Conservation (phyloP, 2,329 filamentous ascomycete genomes). For the Hypoxylon sp. region DNA sequence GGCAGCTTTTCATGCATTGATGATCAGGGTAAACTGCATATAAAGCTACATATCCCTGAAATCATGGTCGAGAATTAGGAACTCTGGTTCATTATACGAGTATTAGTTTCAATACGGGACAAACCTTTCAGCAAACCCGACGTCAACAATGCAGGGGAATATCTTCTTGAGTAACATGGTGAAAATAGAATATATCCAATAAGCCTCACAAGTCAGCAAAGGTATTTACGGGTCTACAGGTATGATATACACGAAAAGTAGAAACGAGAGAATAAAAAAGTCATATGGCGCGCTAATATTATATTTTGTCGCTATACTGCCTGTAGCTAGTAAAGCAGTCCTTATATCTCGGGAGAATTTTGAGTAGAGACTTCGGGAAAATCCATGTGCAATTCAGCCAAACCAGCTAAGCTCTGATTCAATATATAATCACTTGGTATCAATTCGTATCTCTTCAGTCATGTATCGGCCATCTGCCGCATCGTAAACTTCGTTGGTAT, state of each 20-base stretch:
- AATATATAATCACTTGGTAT: conserved; percentile 24
- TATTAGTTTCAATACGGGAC: not conserved
- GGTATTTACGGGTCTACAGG: not conserved
- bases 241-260: not conserved
- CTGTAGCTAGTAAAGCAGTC: conserved; percentile 15
- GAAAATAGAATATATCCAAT: not conserved
- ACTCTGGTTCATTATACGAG: not conserved
- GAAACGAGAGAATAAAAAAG: not conserved
- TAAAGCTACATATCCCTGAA: not conserved
- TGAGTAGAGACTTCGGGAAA: conserved; percentile 19
- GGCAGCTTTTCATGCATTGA: not conserved
- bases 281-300: not conserved
- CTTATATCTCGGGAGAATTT: conserved; percentile 12
- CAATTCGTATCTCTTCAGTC: conserved; percentile 30
- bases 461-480: conserved; percentile 18
- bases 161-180: not conserved
- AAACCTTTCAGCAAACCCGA: not conserved
- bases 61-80: not conserved
- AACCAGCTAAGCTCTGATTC: conserved; percentile 6
- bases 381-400: conserved; percentile 7
- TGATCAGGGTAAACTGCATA: not conserved
- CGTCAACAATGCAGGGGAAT: not conserved
- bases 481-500: conserved; percentile 4
- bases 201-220: not conserved
- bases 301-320: conserved; percentile 22